phyloP scores from a whole-genome alignment of 2,329 filamentous ascomycete species.

The Sporothrix phasma region DNA sequence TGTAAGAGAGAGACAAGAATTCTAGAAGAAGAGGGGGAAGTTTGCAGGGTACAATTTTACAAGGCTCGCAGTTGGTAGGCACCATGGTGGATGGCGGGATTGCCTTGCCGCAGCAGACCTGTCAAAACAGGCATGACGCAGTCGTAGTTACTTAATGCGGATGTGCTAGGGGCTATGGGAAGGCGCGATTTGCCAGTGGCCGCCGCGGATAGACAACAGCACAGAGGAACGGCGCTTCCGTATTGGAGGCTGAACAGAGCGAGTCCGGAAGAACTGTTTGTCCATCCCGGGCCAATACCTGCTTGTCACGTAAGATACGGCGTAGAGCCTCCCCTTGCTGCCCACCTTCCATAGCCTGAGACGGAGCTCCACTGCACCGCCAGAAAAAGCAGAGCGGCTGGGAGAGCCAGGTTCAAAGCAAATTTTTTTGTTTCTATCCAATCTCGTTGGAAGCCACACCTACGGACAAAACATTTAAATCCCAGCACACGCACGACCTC shows the following conservation, averaged over 20 bases:
- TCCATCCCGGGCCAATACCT: neutral
- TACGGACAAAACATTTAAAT: slow-evolving; percentile 1
- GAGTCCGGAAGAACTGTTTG: slow-evolving; percentile 3
- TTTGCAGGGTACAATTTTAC: neutral
- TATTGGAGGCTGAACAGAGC: neutral
- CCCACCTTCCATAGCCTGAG: neutral
- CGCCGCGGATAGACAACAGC: neutral
- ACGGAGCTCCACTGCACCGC: neutral
- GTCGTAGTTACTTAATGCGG: neutral
- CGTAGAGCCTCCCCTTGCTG: neutral
- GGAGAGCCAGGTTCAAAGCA: neutral
- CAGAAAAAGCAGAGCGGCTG: slow-evolving; percentile 1
- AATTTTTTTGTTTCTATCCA: slow-evolving; percentile 3
- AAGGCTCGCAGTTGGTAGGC: slow-evolving; percentile 6
- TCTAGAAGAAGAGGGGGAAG: neutral
- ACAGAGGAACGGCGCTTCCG: neutral
- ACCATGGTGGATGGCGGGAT: neutral
- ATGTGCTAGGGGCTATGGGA: neutral
- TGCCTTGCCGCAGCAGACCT: slow-evolving; percentile 1
- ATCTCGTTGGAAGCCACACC: neutral
- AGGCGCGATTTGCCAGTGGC: neutral
- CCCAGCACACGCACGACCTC: neutral
- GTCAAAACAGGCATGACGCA: slow-evolving; percentile 5
- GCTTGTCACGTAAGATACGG: too few species aligned
- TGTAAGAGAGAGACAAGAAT: neutral